Conservation (phyloP, 139 green algal genomes). For the Chlorella sp. region DNA sequence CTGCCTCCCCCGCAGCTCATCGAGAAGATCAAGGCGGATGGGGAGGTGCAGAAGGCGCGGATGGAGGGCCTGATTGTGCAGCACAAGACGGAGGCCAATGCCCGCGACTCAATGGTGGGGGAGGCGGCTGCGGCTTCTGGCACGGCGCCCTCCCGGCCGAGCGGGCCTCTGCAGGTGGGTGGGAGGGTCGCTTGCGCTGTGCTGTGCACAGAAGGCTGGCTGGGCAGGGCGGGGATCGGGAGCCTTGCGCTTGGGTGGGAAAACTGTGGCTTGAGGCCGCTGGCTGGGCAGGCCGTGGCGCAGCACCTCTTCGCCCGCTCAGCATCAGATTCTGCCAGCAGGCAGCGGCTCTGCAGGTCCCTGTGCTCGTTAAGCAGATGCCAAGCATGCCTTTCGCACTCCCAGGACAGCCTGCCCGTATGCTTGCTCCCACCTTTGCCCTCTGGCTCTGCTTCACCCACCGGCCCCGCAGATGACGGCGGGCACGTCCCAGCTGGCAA, state of each 20-base stretch:
- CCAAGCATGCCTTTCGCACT: background rate
- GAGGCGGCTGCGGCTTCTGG: background rate
- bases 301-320: too few relatives aligned
- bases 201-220: background rate
- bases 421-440: background rate
- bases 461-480: slow-evolving; percentile 33
- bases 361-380: too few relatives aligned
- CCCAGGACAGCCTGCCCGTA: background rate
- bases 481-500: slow-evolving; percentile 41
- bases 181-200: background rate
- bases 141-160: background rate
- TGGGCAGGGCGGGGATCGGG: background rate
- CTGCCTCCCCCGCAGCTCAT: slow-evolving; percentile 27
- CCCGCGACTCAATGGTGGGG: slow-evolving; percentile 11
- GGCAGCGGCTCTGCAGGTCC: background rate
- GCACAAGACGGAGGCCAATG: slow-evolving; percentile 22
- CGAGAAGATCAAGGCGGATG: slow-evolving; percentile 47
- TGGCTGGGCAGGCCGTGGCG: too few relatives aligned
- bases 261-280: too few relatives aligned
- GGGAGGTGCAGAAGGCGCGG: slow-evolving; percentile 13
- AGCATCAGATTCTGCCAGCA: too few relatives aligned
- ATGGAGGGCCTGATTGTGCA: slow-evolving; percentile 58
- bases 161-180: slow-evolving; percentile 49
- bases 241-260: too few relatives aligned
- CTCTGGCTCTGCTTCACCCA: background rate